Evolutionary conservation across 2,329 filamentous ascomycete genomes (phyloP), one percentile per base, ranked within the genome.

Genomic region (Parafenestella ontariensis): DNA sequence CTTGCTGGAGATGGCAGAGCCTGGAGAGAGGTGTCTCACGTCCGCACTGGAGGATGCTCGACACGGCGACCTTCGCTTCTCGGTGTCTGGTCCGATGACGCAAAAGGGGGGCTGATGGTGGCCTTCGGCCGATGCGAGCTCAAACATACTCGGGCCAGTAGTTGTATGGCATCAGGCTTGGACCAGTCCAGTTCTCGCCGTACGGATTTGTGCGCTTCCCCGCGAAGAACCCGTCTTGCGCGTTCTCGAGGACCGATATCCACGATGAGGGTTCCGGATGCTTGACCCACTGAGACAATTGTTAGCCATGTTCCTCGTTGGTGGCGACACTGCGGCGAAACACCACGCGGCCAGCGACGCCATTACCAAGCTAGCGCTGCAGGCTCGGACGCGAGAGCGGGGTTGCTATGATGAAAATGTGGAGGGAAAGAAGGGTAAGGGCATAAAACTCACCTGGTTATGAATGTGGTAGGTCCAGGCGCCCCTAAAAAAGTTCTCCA

Each of bases 401-500:
- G n/a, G n/a, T n/a, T n/a, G n/a, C n/a, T n/a, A n/a, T 41, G 15
- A 36, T 6, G 20, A 9, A 18, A n/a, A 20, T n/a, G 29, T 28
- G 21, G 10, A 23, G 45, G 21, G 28, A 29, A 33, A 33, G 15
- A 45, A 20, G 42, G 39, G 28, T 15, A 36, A 45, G 36, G n/a
- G n/a, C n/a, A n/a, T n/a, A 24, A 36, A 56, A 69, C 78, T 70
- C 70, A 83, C 81, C 74, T 83, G 82, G 58, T 85, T 85, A 64
- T 85, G 82, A 54, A 84, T 80, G 65, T 85, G 83, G 65, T 85
- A 85, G 24, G 81, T 84, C 81, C 81, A 85, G 20, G 81, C 79
- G 1, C 83, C 83, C 5, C 79, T 75, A 72, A 85, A 84, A 70
- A 85, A 85, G 61, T 84, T 81, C 63, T 83, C 79, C 43, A 85